Evolutionary conservation across 2,329 filamentous ascomycete genomes (phyloP).

Genomic region (Keithomyces neogunnii): DNA sequence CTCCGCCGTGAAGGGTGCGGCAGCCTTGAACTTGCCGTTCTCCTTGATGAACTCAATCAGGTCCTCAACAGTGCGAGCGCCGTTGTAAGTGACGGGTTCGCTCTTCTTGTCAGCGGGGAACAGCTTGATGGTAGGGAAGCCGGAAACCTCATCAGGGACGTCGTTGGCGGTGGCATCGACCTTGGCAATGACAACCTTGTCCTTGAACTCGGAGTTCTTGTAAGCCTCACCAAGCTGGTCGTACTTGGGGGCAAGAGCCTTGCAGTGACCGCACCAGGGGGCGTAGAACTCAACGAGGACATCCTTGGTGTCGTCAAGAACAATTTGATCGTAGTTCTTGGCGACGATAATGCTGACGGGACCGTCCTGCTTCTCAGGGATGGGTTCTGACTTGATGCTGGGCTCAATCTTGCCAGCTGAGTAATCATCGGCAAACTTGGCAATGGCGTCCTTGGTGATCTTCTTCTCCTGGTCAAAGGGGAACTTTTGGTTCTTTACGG

Average conservation of each 20-base stretch:
- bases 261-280: slow-evolving; percentile 99
- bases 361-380: slow-evolving; percentile 88
- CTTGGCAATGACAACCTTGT: slow-evolving; percentile 90
- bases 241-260: slow-evolving; percentile 93
- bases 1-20: slow-evolving; percentile 50
- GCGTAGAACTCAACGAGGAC: slow-evolving; percentile 98
- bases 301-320: slow-evolving; percentile 91
- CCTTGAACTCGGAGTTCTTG: slow-evolving; percentile 68
- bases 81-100: slow-evolving; percentile 76
- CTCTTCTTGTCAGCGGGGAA: slow-evolving; percentile 87
- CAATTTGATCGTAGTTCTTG: slow-evolving; percentile 85
- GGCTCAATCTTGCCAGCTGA: slow-evolving; percentile 81
- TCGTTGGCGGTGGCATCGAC: slow-evolving; percentile 95
- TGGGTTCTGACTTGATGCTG: slow-evolving; percentile 96
- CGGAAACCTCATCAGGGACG: slow-evolving; percentile 90
- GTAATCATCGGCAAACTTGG: slow-evolving; percentile 79
- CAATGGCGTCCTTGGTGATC: slow-evolving; percentile 63
- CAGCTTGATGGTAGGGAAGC: slow-evolving; percentile 99
- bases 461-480: slow-evolving; percentile 80
- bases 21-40: slow-evolving; percentile 83
- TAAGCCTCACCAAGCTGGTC: slow-evolving; percentile 80
- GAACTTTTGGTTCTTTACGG: slow-evolving; percentile 92
- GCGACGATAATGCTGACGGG: slow-evolving; percentile 84
- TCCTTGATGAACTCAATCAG: slow-evolving; percentile 87
- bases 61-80: slow-evolving; percentile 83